Percentiles rank a stretch among this genome's conserved stretches.
Conservation (phyloP, 2,329 filamentous ascomycete genomes). For the Zarea fungicola region DNA sequence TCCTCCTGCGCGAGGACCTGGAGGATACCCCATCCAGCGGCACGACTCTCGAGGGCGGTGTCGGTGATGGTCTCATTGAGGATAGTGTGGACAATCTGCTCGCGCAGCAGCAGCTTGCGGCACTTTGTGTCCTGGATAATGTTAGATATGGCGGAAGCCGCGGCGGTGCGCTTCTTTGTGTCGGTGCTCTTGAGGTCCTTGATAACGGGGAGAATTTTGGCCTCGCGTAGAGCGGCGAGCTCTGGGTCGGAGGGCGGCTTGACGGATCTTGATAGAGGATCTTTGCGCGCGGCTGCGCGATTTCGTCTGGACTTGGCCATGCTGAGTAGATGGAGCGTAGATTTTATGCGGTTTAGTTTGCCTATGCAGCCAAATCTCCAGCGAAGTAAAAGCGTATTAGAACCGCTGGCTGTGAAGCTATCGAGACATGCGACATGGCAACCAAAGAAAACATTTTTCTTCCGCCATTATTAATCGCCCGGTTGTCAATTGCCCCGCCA, state of each 20-base stretch:
- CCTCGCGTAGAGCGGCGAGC: slow-evolving; percentile 56
- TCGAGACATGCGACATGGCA: neutral
- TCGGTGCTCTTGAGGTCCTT: slow-evolving; percentile 55
- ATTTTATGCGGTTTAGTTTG: neutral
- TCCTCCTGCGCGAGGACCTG: slow-evolving; percentile 57
- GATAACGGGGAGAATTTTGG: slow-evolving; percentile 59
- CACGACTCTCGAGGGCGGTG: slow-evolving; percentile 55
- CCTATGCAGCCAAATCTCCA: neutral
- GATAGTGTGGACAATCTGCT: slow-evolving; percentile 59
- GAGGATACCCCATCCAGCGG: slow-evolving; percentile 64
- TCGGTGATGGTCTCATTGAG: slow-evolving; percentile 62
- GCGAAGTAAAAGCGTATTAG: neutral
- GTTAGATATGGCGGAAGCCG: slow-evolving; percentile 55
- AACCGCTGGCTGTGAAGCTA: neutral
- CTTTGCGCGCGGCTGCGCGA: slow-evolving; percentile 43
- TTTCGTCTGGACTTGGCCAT: slow-evolving; percentile 59
- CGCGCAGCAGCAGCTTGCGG: slow-evolving; percentile 59
- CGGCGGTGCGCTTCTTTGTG: slow-evolving; percentile 52
- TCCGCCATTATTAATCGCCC: too few species aligned
- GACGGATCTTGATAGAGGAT: slow-evolving; percentile 52
- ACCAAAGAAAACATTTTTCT: too few species aligned
- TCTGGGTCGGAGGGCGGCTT: slow-evolving; percentile 60
- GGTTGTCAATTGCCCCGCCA: slow-evolving; percentile 4
- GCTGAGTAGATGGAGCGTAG: slow-evolving; percentile 1
- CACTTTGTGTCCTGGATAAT: slow-evolving; percentile 57